These are phyloP conservation scores for Rhytidiadelphus loreus DNA, from an alignment of 225 moss, liverwort and hornwort genomes.

Conservation along the genomic window DNA sequence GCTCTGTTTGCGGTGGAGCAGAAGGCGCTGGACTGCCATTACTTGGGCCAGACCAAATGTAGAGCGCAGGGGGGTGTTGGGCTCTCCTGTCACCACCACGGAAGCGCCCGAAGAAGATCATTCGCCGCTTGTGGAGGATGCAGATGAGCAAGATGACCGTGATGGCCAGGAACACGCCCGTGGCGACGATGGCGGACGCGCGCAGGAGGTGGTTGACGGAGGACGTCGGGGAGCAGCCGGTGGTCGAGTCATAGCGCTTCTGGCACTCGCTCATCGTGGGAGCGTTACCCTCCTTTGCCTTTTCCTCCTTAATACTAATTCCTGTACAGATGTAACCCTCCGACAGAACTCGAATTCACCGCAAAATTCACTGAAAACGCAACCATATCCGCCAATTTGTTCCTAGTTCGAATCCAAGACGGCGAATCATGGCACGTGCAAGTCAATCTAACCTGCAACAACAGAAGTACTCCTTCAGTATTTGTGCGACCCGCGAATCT, in stretches of 20 bases:
- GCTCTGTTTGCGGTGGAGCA: background rate
- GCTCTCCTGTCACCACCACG: background rate
- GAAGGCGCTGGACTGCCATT: background rate
- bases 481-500: background rate
- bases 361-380: background rate
- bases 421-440: background rate
- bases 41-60: constrained; percentile 5
- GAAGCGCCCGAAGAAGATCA: background rate
- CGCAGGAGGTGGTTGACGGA: constrained; percentile 17
- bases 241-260: background rate
- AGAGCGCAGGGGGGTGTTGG: constrained; percentile 2
- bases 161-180: constrained; percentile 13
- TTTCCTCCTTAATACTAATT: background rate
- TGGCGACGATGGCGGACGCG: constrained; percentile 20
- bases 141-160: constrained; percentile 24
- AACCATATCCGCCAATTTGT: background rate
- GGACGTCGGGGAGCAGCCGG: background rate
- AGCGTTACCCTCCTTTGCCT: background rate
- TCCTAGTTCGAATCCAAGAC: background rate
- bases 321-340: background rate
- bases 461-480: background rate
- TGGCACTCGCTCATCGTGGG: constrained; percentile 27
- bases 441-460: background rate
- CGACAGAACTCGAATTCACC: background rate
- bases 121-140: constrained; percentile 23